Evolutionary conservation across 2,329 filamentous ascomycete genomes (phyloP).

Genomic region (Colletotrichum sp.): DNA sequence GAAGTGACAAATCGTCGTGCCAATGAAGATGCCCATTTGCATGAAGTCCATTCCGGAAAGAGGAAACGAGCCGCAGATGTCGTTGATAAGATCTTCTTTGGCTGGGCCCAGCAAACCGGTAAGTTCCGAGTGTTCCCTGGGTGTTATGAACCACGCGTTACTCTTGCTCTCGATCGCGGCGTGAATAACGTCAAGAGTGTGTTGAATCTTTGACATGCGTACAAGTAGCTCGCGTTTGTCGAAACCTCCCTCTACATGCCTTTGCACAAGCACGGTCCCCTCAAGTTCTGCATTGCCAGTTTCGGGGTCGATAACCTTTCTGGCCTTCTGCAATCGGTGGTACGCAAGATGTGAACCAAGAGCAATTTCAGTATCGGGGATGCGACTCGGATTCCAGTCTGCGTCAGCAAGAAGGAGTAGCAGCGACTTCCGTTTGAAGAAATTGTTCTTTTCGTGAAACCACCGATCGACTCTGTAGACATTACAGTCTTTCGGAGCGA

Average conservation of each 20-base stretch:
- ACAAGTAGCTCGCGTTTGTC: background rate
- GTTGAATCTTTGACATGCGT: background rate
- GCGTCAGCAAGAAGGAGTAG: slow-evolving; percentile 32
- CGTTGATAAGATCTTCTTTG: background rate
- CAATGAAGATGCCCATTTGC: background rate
- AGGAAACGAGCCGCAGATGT: background rate
- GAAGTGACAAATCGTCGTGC: background rate
- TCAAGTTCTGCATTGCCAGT: background rate
- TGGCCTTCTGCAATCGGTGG: background rate
- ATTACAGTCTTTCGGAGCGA: background rate
- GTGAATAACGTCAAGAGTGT: background rate
- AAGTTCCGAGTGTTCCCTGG: background rate
- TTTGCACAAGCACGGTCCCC: background rate
- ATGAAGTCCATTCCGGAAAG: background rate
- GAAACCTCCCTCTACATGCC: background rate
- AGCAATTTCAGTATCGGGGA: slow-evolving; percentile 36
- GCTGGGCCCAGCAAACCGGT: background rate
- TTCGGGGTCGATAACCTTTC: background rate
- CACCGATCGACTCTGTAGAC: background rate
- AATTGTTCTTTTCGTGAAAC: slow-evolving; percentile 20
- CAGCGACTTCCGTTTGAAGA: slow-evolving; percentile 37
- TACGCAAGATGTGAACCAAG: background rate
- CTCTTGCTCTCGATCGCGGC: background rate
- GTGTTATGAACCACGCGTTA: background rate
- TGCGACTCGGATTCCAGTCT: slow-evolving; percentile 38